These are phyloP conservation scores for Psidium friedrichsthalianum DNA, from an alignment of 345 rosid species.

Conservation along the genomic window DNA sequence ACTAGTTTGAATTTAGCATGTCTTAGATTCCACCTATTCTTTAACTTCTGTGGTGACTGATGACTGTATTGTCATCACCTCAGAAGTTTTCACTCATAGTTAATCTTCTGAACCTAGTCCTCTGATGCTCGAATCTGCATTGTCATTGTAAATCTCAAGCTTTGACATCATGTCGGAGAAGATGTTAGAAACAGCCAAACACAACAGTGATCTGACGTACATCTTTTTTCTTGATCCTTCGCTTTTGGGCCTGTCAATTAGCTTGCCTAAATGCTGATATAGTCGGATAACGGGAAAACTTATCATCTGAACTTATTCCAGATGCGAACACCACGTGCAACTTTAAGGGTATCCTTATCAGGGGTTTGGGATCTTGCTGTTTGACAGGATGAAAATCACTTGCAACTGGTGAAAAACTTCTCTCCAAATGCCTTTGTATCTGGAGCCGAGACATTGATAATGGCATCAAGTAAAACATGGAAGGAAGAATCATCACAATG, in stretches of 20 bases:
- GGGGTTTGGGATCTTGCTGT: background rate
- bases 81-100: background rate
- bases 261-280: background rate
- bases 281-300: background rate
- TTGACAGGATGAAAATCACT: conserved; percentile 57
- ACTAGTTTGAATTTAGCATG: background rate
- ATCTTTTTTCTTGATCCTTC: background rate
- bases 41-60: background rate
- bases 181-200: background rate
- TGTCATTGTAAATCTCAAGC: background rate
- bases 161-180: background rate
- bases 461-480: conserved; percentile 26
- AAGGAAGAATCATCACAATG: conserved; percentile 39
- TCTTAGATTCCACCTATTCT: background rate
- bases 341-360: background rate
- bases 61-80: background rate
- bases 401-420: conserved; percentile 44
- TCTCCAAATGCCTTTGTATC: conserved; percentile 14
- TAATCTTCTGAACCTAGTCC: background rate
- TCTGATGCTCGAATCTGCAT: background rate
- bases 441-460: conserved; percentile 22
- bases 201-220: background rate
- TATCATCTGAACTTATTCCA: background rate
- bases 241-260: background rate
- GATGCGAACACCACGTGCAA: background rate